Percentiles rank a stretch among this genome's conserved stretches.
phyloP scores from a whole-genome alignment of 163 green algal species.

The Scenedesmus sp. region DNA sequence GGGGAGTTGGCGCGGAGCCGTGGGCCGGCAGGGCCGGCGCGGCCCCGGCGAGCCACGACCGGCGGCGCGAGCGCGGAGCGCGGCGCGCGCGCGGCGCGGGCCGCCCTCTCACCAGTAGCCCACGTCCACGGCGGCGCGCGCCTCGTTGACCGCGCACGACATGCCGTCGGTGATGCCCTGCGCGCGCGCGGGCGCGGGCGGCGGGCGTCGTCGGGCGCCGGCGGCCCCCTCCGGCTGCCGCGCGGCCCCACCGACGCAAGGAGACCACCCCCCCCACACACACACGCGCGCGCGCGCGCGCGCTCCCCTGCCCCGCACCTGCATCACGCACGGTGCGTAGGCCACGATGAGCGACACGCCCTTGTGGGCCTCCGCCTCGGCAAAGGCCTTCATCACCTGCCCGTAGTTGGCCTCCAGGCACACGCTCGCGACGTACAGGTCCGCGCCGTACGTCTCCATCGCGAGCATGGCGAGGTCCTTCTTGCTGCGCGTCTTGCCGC shows the following conservation, averaged over 20 bases:
- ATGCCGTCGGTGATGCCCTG: constrained; percentile 62
- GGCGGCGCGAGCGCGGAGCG: no score
- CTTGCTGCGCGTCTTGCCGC: constrained; percentile 63
- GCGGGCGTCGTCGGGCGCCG: no score
- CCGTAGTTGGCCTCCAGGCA: constrained; percentile 66
- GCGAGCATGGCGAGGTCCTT: constrained; percentile 66
- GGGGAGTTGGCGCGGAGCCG: no score
- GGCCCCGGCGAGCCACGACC: no score
- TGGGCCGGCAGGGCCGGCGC: no score
- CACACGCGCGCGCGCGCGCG: no score
- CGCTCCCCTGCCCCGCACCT: background rate
- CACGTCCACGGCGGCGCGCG: constrained; percentile 52
- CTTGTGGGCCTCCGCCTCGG: constrained; percentile 64
- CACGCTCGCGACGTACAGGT: constrained; percentile 63
- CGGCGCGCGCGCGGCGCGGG: no score
- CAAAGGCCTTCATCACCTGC: constrained; percentile 65
- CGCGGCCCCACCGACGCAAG: no score
- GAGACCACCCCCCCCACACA: no score
- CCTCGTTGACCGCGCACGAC: constrained; percentile 46
- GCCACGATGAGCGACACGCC: constrained; percentile 65
- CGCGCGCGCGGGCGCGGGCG: no score
- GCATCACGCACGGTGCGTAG: constrained; percentile 67
- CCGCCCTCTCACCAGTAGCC: constrained; percentile 64
- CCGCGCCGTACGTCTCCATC: constrained; percentile 46
- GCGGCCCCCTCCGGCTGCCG: no score